These are phyloP conservation scores for Naganishia antarctica DNA, from an alignment of 768 basidiomycete genomes.

Conservation along the genomic window DNA sequence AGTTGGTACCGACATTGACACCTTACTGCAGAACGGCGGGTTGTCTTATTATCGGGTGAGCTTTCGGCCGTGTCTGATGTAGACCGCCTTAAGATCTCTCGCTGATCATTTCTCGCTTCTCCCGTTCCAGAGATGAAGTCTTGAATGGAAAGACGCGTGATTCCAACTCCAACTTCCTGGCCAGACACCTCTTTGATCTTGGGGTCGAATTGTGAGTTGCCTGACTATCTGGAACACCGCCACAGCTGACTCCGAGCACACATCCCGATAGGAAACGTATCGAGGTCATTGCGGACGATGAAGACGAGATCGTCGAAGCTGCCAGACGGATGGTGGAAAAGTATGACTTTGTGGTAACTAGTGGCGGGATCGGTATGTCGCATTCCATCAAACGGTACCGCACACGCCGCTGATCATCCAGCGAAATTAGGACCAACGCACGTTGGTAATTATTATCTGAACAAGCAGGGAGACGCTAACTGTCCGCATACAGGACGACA, in stretches of 20 bases:
- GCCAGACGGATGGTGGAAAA: constrained; percentile 70
- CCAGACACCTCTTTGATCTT: constrained; percentile 80
- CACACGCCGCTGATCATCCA: background rate
- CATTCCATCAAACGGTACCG: background rate
- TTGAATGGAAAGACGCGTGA: constrained; percentile 78
- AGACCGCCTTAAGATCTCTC: background rate
- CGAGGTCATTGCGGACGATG: constrained; percentile 86
- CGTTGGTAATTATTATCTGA: background rate
- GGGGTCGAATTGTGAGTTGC: constrained; percentile 52
- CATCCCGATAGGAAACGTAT: constrained; percentile 64
- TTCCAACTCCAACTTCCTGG: constrained; percentile 77
- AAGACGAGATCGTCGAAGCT: constrained; percentile 83
- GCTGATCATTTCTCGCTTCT: background rate
- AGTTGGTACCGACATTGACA: background rate
- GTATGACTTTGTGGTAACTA: constrained; percentile 86
- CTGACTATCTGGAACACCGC: no score
- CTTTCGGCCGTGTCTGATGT: no score
- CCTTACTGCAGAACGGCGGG: constrained; percentile 39
- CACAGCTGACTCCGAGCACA: no score
- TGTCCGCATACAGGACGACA: constrained; percentile 54
- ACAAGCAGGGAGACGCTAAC: background rate
- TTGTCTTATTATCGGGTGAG: constrained; percentile 50
- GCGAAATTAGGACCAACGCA: background rate
- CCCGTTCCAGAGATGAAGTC: constrained; percentile 68
- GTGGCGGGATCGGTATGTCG: constrained; percentile 75